Percentiles rank a stretch among this genome's conserved stretches.
phyloP scores from a whole-genome alignment of 352 stramenopile species.

The Pythium aristosporum region DNA sequence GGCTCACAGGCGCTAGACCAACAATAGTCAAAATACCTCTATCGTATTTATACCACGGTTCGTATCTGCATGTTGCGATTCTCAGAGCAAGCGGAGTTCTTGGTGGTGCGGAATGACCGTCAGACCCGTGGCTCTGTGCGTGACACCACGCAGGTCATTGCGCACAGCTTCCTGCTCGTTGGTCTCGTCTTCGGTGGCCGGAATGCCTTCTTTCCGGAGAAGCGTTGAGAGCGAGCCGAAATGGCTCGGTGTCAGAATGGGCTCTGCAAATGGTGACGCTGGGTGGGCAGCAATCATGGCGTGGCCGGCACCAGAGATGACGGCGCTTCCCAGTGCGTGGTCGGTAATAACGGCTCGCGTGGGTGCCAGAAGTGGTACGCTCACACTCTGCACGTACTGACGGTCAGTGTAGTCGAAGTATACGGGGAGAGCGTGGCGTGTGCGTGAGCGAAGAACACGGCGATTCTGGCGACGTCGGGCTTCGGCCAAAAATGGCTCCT shows the following conservation, averaged over 20 bases:
- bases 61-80: slow-evolving; percentile 9
- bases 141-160: slow-evolving; percentile 28
- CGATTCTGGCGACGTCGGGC: slow-evolving; percentile 9
- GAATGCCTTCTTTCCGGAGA: slow-evolving; percentile 24
- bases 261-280: not conserved
- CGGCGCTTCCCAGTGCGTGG: not conserved
- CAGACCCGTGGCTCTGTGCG: slow-evolving; percentile 16
- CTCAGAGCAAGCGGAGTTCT: slow-evolving; percentile 12
- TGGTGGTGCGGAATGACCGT: slow-evolving; percentile 19
- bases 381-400: slow-evolving; percentile 23
- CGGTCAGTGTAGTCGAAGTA: slow-evolving; percentile 24
- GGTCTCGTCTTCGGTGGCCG: slow-evolving; percentile 21
- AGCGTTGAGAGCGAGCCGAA: slow-evolving; percentile 23
- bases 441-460: slow-evolving; percentile 24
- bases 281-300: not conserved
- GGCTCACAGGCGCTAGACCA: not conserved
- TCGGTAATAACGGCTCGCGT: slow-evolving; percentile 10
- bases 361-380: slow-evolving; percentile 15
- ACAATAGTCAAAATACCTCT: slow-evolving; percentile 3
- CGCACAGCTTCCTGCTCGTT: slow-evolving; percentile 16
- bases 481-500: slow-evolving; percentile 18
- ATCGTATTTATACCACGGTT: slow-evolving; percentile 12
- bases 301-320: not conserved
- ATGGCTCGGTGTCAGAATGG: slow-evolving; percentile 15
- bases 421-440: slow-evolving; percentile 22